phyloP scores from a whole-genome alignment of 495 filamentous ascomycete species.

The Podospora comata region DNA sequence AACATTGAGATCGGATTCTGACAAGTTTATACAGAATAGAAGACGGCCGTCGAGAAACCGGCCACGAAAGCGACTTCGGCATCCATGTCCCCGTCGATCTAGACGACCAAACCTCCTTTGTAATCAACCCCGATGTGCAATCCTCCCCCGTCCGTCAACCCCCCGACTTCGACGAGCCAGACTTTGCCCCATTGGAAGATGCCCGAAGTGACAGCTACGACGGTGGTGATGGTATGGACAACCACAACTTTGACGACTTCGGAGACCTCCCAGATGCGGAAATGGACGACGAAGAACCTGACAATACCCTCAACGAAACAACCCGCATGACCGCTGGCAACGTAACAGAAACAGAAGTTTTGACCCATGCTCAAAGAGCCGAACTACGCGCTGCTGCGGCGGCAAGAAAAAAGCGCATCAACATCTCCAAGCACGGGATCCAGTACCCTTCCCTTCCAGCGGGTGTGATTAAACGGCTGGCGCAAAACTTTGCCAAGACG shows the following conservation, averaged over 20 bases:
- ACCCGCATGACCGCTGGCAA: neutral
- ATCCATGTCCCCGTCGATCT: constrained; percentile 44
- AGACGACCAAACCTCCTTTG: constrained; percentile 42
- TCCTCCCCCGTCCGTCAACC: constrained; percentile 20
- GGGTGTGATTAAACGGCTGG: constrained; percentile 69
- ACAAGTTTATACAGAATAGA: constrained; percentile 33
- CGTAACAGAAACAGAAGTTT: constrained; percentile 1
- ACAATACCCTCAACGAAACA: neutral
- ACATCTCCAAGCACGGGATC: constrained; percentile 69
- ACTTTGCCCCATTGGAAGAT: constrained; percentile 24
- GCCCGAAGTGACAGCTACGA: constrained; percentile 27
- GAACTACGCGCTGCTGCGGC: constrained; percentile 23
- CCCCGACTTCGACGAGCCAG: constrained; percentile 19
- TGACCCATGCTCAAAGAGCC: constrained; percentile 15
- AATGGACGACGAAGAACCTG: constrained; percentile 23
- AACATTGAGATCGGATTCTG: constrained; percentile 8
- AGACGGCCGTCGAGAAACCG: constrained; percentile 36
- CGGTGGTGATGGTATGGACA: constrained; percentile 29
- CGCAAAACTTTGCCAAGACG: constrained; percentile 63
- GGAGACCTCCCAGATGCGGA: constrained; percentile 20
- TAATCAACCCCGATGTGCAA: constrained; percentile 35
- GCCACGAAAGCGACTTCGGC: constrained; percentile 46
- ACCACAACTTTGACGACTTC: constrained; percentile 19
- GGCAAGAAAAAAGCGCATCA: constrained; percentile 49
- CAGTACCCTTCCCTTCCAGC: constrained; percentile 70